phyloP scores from a whole-genome alignment of 164 flowering plant species.

The Nelumbo lutea region DNA sequence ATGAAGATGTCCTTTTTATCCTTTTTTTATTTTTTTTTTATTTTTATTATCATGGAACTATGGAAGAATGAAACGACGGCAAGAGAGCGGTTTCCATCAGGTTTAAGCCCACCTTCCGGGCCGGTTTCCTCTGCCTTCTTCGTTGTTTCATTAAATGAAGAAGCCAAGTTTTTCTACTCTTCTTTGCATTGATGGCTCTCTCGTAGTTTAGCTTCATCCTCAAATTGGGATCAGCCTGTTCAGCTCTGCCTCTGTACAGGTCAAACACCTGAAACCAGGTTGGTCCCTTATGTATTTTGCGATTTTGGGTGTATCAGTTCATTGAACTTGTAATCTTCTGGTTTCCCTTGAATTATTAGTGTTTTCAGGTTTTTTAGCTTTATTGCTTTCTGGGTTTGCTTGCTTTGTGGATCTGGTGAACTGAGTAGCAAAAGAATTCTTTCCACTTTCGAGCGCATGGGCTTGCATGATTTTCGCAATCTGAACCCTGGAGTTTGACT shows the following conservation, averaged over 20 bases:
- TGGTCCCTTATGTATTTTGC: not conserved
- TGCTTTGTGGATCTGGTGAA: not conserved
- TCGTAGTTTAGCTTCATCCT: not conserved
- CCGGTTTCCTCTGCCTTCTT: not conserved
- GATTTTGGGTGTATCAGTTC: not conserved
- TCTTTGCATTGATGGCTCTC: not conserved
- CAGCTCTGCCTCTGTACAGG: not conserved
- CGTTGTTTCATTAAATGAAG: not conserved
- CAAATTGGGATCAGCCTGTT: too few species aligned
- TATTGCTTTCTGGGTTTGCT: not conserved
- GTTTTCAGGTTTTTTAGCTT: not conserved
- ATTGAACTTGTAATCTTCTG: not conserved
- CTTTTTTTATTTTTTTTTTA: too few species aligned
- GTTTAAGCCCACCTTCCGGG: not conserved
- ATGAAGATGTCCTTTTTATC: too few species aligned
- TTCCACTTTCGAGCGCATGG: not conserved
- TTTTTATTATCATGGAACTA: too few species aligned
- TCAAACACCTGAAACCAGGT: not conserved
- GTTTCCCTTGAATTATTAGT: not conserved
- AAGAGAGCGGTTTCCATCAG: not conserved
- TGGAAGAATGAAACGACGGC: not conserved
- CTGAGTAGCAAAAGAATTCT: slow-evolving; percentile 1
- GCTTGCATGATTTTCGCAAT: not conserved
- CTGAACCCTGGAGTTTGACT: not conserved
- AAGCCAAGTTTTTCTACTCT: not conserved